phyloP scores from a whole-genome alignment of 139 green algal species.

The Astrephomene gubernaculifera region DNA sequence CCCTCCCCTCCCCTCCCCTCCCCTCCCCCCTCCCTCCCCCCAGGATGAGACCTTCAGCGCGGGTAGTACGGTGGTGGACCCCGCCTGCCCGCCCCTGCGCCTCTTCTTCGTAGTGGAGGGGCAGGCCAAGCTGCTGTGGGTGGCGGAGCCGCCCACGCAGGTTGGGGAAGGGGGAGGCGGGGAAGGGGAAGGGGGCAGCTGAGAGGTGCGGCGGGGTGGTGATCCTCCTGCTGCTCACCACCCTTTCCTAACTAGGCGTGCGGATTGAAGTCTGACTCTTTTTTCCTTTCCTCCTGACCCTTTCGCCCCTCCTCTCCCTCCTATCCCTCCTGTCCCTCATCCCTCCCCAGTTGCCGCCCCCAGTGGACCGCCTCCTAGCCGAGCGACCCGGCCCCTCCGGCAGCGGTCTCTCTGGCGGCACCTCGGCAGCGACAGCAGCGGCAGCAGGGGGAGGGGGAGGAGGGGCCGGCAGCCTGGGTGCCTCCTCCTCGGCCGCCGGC shows the following conservation, averaged over 20 bases:
- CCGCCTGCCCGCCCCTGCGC: not conserved
- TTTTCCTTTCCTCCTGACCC: not conserved
- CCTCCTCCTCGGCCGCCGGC: too few species aligned
- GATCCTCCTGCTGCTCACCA: too few species aligned
- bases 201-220: too few species aligned
- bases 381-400: too few species aligned
- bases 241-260: too few species aligned
- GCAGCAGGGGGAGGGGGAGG: too few species aligned
- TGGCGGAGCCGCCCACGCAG: conserved; percentile 15
- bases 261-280: not conserved
- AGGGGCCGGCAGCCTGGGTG: too few species aligned
- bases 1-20: not conserved
- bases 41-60: conserved; percentile 33
- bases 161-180: not conserved
- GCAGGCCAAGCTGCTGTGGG: conserved; percentile 47
- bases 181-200: not conserved
- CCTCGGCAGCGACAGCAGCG: too few species aligned
- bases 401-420: too few species aligned
- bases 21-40: not conserved
- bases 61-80: not conserved
- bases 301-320: not conserved
- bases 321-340: not conserved
- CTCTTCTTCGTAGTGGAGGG: conserved; percentile 47
- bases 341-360: conserved; percentile 7
- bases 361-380: too few species aligned